phyloP scores from a whole-genome alignment of 148 eudicot species.

The Rheum nobile region DNA sequence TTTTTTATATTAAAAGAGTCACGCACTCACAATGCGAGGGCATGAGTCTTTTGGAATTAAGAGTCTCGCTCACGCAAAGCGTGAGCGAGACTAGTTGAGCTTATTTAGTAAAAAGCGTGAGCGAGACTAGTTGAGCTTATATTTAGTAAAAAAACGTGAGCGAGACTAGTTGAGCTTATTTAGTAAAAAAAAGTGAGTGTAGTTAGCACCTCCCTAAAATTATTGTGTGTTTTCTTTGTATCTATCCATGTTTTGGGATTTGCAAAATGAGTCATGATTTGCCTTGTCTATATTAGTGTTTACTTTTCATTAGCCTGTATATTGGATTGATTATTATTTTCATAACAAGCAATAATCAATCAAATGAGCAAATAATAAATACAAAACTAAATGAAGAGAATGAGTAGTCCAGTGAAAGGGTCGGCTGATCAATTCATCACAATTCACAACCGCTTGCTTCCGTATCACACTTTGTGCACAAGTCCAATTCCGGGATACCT shows the following conservation, averaged over 20 bases:
- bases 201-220: too few relatives aligned
- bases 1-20: too few relatives aligned
- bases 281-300: not conserved
- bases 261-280: not conserved
- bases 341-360: not conserved
- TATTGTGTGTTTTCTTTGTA: not conserved
- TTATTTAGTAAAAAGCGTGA: too few relatives aligned
- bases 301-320: not conserved
- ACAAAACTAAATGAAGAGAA: not conserved
- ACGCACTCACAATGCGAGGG: too few relatives aligned
- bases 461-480: not conserved
- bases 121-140: too few relatives aligned
- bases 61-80: too few relatives aligned
- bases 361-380: not conserved
- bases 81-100: too few relatives aligned
- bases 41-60: too few relatives aligned
- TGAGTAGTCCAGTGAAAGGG: not conserved
- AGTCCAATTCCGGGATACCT: not conserved
- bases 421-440: not conserved
- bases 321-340: not conserved
- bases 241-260: not conserved
- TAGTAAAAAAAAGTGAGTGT: too few relatives aligned
- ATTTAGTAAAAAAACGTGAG: too few relatives aligned
- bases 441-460: not conserved
- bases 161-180: too few relatives aligned